Evolutionary conservation across 371 early-diverging fungal species (phyloP), one percentile per base, ranked within the genome.

Genomic region (Mortierella sp.): DNA sequence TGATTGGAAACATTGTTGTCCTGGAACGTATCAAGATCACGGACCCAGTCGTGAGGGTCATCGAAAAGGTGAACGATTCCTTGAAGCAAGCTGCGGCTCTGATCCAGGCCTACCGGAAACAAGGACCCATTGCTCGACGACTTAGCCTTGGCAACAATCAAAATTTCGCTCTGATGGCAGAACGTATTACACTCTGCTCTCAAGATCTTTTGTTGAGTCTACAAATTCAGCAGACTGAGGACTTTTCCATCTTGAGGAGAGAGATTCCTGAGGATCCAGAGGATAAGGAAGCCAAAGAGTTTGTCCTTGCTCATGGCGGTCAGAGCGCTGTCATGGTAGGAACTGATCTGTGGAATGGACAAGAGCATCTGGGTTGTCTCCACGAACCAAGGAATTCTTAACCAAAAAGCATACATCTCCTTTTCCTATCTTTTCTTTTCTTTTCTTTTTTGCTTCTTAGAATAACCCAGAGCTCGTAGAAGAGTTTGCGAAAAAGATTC

Each of bases 201-300:
- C 66, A 73, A 43, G 86, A 86, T 37, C 74, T 86, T 50, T 82
- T 86, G 84, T 62, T 86, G 21, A 83, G 82, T 46, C 50, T 86
- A 45, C 86, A 86, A 58, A 85, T 86, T 43, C 85, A 84, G 47
- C 85, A 84, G 57, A 83, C 86, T 12, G 80, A 74, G 1, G 82
- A 84, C 45, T 52, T 86, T 9, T 69, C 80, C n/a, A 71, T 84
- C 29, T 74, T 86, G 19, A 56, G 72, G 23, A 62, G 80, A 46
- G 46, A 64, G 1, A 58, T 84, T 11, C 82, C 81, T 7, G 43
- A 61, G 2, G 85, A 84, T 70, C 29, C 68, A 4, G 72, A 83
- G 55, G 86, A 86, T 44, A 53, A 74, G 44, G 84, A 69, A 29
- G 86, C 86, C 4, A 66, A 83, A 37, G 23, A 60, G 15, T 86